Base-by-base conservation (phyloP, 176 grass and related monocot genomes). In the Oryza meridionalis region DNA sequence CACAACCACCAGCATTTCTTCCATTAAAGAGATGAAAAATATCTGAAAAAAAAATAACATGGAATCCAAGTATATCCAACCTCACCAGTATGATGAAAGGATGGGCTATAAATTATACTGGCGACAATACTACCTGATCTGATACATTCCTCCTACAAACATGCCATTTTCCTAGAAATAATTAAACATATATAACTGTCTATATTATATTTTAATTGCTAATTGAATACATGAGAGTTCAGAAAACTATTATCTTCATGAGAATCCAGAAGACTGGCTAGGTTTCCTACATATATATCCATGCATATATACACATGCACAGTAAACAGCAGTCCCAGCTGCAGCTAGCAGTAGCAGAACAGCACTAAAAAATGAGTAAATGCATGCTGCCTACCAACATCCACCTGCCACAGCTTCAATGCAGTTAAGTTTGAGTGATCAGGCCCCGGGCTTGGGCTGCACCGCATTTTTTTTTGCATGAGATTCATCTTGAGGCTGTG, bases 361-460 rank as follows among this genome's bases (percentile, higher is more conserved):
- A 4, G 29, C 62, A 66, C 76, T 88, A 10, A 43, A 43, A 50
- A 51, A 51, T 51, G 49, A 16, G 15, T 51, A 61, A 88, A 88
- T 83, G 65, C 73, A 42, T 40, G 68, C 19, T 24, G 53, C 53
- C 19, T 3, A 15, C 80, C 80, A 83, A 83, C 86, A 66, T 6
- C 80, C 32, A 88, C 58, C 86, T 7, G 37, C 77, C 78, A 33
- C 78, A 33, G 17, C 50, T 83, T 88, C 53, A 88, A 73, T 83
- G 86, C 86, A 7, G 14, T 77, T 1, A 29, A 35, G 14, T 63
- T 63, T 2, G 15, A 55, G 27, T n/a, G 58, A 24, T 6, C 58
- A 62, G 21, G 9, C 15, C 16, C 73, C 47, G 9, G 45, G 47
- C 72, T 55, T 75, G 44, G 7, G 43, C 43, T 47, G 44, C 43